Percentiles rank a stretch among this genome's conserved stretches.
phyloP scores from a whole-genome alignment of 371 early-diverging fungal genomes.

The Mortierella sp. region DNA sequence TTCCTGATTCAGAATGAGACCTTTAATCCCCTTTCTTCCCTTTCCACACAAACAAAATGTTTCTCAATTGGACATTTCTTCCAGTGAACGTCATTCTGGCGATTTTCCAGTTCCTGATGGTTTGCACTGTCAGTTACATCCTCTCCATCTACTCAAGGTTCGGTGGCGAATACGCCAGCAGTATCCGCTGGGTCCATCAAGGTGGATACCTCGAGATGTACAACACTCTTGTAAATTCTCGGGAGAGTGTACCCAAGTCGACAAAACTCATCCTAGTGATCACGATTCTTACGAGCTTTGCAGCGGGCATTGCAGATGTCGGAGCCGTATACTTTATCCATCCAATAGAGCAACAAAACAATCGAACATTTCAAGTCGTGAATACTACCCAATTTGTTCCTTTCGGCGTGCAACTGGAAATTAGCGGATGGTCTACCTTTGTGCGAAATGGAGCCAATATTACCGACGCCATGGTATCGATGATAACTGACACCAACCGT shows the following conservation, averaged over 20 bases:
- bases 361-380: background rate
- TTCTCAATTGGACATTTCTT: constrained; percentile 18
- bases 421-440: constrained; percentile 3
- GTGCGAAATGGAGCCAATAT: constrained; percentile 8
- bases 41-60: constrained; percentile 9
- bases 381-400: background rate
- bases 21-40: background rate
- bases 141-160: constrained; percentile 25
- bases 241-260: background rate
- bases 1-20: constrained; percentile 1
- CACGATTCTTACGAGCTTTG: constrained; percentile 2
- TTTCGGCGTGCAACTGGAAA: background rate
- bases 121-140: constrained; percentile 6
- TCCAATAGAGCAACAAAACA: background rate
- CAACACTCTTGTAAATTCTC: constrained; percentile 15
- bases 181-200: constrained; percentile 27
- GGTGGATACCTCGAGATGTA: constrained; percentile 21
- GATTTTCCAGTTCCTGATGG: constrained; percentile 14
- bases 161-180: constrained; percentile 23
- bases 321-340: constrained; percentile 15
- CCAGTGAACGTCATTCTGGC: constrained; percentile 12
- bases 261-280: constrained; percentile 6
- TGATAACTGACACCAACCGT: constrained; percentile 13
- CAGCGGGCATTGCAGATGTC: constrained; percentile 9
- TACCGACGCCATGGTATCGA: background rate